Base-by-base conservation (phyloP, 2,329 filamentous ascomycete genomes). In the Rhinocladiella mackenziei region DNA sequence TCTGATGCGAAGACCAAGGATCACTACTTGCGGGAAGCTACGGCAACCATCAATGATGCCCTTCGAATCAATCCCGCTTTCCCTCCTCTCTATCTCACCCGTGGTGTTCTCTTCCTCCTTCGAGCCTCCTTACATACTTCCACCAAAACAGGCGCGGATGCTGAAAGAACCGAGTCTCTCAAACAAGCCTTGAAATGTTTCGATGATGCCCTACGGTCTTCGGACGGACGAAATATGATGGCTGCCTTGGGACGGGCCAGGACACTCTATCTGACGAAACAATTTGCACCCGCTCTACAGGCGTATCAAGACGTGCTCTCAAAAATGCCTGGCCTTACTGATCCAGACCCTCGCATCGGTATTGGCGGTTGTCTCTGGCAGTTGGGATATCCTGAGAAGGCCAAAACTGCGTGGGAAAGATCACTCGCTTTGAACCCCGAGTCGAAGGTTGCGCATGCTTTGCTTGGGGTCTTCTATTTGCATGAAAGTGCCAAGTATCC, bases 311-410 rank as follows among this genome's bases (percentile, higher is more conserved):
- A 87, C 48, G 88, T 89, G 11, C 71, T 98, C 38, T 75, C 81
- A 57, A 89, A 85, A 65, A 89, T 89, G 72, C 92, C 92, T 2
- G 81, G 87, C 55, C 75, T 97, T 59, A 80, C 85, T 30, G 92
- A 98, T 60, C 92, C 92, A 0, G 92, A 98, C 65, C 94, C 92
- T 56, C 80, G 94, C 57, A 91, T 98, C 56, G 92, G 92, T 43
- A 91, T 98, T 60, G 92, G 92, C 33, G 92, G 88, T 66, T 98
- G 92, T 71, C 84, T 96, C 64, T 98, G 94, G 92, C 87, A 95
- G 65, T 75, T 98, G 19, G 89, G 89, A 8, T 89, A 87, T 72
- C 96, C 94, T 65, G 87, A 94, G 23, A 88, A 95, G 58, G 92
- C 94, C 5, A 91, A 86, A 61, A 72, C 75, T 35, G 91, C 92